Base-by-base conservation (phyloP, 2,329 filamentous ascomycete genomes). In the Ophiostoma sp. region DNA sequence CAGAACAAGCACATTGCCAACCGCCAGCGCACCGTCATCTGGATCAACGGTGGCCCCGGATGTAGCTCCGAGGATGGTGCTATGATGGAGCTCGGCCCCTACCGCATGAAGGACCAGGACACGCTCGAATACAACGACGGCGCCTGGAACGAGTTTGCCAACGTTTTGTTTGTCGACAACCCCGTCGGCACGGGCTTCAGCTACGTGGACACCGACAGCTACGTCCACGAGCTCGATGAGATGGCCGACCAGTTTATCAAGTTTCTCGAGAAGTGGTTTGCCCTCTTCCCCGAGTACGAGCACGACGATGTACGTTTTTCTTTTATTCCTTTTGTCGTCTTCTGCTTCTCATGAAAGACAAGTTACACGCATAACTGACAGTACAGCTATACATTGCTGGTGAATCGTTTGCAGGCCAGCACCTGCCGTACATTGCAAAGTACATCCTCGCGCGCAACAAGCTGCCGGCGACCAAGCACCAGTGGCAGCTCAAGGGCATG, bases 71-170 rank as follows among this genome's bases (percentile, higher is more conserved):
- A 97, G 84, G 96, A 99, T 77, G 95, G 94, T 73, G 93, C 92
- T 2, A 79, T 98, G 82, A 98, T 98, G 85, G 95, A 99, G 78
- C 87, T 99, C 72, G 95, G 95, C 0, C 95, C 95, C 2, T 99
- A 97, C 78, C 84, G 95, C 72, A 81, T 99, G 69, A 89, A 90
- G 75, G 85, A 94, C 72, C 85, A 90, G 79, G 84, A 79, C 83
- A 89, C 75, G 4, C 81, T 99, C 69, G 82, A 82, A 69, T 88
- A 92, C 77, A 97, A 97, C 77, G 89, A 96, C 68, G 95, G 95
- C n/a, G 93, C 93, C 0, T 99, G 96, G 96, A 90, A 97, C 78
- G 94, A 99, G 80, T 99, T 98, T 75, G 92, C 95, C 72, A 99
- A 99, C 75, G 79, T 99, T 66, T 86, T 99, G 69, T 99, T 99